A percentile compares a stretch with the other conserved stretches of the same genome.
Conservation (phyloP, 2,329 filamentous ascomycete genomes). For the Pezicula rhizophila region DNA sequence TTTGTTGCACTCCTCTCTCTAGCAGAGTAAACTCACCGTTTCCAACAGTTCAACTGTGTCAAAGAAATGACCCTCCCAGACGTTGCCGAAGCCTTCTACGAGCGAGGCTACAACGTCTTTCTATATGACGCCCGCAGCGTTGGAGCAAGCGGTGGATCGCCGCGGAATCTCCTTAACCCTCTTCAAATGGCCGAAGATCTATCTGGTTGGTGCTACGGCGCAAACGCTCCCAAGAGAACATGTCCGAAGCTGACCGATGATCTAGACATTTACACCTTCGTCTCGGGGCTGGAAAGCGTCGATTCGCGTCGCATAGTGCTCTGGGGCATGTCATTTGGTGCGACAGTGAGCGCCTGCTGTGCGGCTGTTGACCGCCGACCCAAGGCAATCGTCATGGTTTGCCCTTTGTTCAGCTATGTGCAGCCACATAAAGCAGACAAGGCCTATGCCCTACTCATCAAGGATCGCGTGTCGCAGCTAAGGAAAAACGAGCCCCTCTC, state of each 20-base stretch:
- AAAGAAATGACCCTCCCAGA: conserved; percentile 11
- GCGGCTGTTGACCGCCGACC: conserved; percentile 33
- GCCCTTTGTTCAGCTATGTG: conserved; percentile 8
- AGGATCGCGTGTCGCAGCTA: no score
- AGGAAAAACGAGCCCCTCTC: no score
- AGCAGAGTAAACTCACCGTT: no score
- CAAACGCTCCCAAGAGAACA: no score
- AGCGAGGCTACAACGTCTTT: conserved; percentile 27
- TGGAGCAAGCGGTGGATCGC: conserved; percentile 26
- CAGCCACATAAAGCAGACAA: no score
- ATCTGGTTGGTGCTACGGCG: no score
- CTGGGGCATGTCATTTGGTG: conserved; percentile 32
- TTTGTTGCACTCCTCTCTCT: no score
- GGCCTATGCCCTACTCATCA: no score
- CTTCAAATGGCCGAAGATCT: no score
- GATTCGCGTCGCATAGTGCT: conserved; percentile 27
- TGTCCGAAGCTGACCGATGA: conserved; percentile 30
- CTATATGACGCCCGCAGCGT: conserved; percentile 30
- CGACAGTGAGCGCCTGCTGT: conserved; percentile 30
- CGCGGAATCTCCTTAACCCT: conserved; percentile 27
- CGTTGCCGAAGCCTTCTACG: conserved; percentile 11
- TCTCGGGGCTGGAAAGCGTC: conserved; percentile 24
- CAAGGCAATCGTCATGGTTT: conserved; percentile 27
- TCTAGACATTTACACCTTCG: conserved; percentile 31
- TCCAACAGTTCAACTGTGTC: conserved; percentile 14